These are phyloP conservation scores for Apiospora arundinis DNA, from an alignment of 2,329 filamentous ascomycete species.

Conservation along the genomic window DNA sequence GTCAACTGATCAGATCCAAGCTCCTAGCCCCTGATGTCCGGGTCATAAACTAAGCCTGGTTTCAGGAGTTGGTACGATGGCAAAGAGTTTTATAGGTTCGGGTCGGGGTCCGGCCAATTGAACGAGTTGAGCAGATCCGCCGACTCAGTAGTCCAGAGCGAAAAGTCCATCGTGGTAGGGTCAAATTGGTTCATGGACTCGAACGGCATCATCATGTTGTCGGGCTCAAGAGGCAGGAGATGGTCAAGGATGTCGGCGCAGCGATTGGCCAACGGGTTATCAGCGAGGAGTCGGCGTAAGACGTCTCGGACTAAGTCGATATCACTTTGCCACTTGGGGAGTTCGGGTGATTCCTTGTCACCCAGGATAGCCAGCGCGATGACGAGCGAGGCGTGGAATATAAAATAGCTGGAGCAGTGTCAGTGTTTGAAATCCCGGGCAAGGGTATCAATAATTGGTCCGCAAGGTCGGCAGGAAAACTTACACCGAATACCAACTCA, in stretches of 20 bases:
- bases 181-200: conserved; percentile 29
- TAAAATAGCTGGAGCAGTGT: conserved; percentile 34
- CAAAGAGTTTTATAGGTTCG: conserved; percentile 22
- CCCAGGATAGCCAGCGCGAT: conserved; percentile 38
- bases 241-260: conserved; percentile 38
- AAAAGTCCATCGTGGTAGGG: conserved; percentile 34
- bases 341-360: conserved; percentile 34
- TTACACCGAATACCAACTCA: conserved; percentile 42
- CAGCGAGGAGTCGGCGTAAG: conserved; percentile 32
- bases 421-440: neutral
- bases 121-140: conserved; percentile 32
- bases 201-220: conserved; percentile 24
- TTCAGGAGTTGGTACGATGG: neutral
- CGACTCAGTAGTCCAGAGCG: conserved; percentile 32
- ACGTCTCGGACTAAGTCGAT: conserved; percentile 37
- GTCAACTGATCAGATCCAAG: conserved; percentile 34
- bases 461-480: conserved; percentile 16
- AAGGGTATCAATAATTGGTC: neutral
- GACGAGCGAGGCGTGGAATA: conserved; percentile 42
- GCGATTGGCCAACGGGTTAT: conserved; percentile 35
- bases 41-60: conserved; percentile 33
- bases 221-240: conserved; percentile 30
- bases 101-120: conserved; percentile 31
- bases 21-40: conserved; percentile 34
- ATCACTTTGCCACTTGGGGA: conserved; percentile 36